Conservation (phyloP, 768 basidiomycete species). For the Russula sp. region DNA sequence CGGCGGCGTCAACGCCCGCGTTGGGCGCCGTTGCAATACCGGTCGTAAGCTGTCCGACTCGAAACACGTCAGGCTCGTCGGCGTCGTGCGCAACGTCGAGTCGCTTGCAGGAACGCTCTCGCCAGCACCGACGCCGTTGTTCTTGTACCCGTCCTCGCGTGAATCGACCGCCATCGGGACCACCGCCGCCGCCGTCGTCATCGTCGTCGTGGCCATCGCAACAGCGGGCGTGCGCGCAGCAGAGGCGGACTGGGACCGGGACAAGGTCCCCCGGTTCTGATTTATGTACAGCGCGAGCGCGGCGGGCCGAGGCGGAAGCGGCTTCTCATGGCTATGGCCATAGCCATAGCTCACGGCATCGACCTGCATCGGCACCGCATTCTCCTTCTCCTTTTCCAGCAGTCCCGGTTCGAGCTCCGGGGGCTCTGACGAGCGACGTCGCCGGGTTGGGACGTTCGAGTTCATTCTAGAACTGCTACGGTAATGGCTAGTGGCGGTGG, state of each 20-base stretch:
- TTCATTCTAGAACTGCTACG: background rate
- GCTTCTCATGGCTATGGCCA: conserved; percentile 4
- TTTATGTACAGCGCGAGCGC: background rate
- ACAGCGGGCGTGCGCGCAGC: background rate
- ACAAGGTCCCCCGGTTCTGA: background rate
- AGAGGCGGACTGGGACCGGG: background rate
- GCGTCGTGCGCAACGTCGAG: conserved; percentile 10
- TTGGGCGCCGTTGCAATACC: conserved; percentile 2
- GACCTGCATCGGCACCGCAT: conserved; percentile 5
- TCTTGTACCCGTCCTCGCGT: background rate
- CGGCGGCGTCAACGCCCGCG: conserved; percentile 12
- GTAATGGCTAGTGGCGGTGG: background rate
- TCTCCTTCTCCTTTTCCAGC: conserved; percentile 7
- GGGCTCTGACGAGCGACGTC: background rate
- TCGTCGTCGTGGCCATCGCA: no score
- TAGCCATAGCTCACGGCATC: background rate
- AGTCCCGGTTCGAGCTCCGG: background rate
- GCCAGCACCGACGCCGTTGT: background rate
- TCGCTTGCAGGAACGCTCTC: background rate
- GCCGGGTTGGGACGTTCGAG: background rate
- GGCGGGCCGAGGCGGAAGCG: conserved; percentile 9
- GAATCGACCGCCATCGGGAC: background rate
- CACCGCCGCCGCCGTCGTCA: background rate
- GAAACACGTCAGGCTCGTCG: conserved; percentile 15
- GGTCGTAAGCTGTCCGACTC: conserved; percentile 1